These are phyloP conservation scores for Trapa bicornis DNA, from an alignment of 345 rosid genomes.

Conservation along the genomic window DNA sequence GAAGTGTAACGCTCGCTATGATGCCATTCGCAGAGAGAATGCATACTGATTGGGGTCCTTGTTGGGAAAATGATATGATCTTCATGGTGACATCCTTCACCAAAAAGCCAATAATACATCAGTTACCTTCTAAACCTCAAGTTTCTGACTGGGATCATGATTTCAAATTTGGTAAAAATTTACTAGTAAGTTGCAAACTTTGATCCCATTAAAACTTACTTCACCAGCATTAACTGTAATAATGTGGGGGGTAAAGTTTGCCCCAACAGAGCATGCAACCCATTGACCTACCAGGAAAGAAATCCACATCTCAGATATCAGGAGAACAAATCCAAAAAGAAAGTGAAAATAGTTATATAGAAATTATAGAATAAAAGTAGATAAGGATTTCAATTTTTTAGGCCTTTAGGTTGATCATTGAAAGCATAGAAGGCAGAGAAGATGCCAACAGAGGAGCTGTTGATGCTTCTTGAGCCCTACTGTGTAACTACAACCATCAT, in stretches of 20 bases:
- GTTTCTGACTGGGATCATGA: not conserved
- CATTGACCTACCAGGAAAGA: conserved; percentile 52
- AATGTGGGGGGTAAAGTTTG: conserved; percentile 86
- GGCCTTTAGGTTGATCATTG: not conserved
- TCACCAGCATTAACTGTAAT: conserved; percentile 85
- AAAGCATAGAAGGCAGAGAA: not conserved
- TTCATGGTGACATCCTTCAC: conserved; percentile 86
- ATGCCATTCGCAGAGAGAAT: conserved; percentile 87
- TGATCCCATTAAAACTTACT: conserved; percentile 26
- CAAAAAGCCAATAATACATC: conserved; percentile 8
- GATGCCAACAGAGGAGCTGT: not conserved
- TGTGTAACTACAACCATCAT: not conserved
- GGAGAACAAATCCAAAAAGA: not conserved
- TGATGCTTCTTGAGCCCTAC: not conserved
- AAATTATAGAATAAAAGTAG: not conserved
- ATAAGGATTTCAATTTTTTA: not conserved
- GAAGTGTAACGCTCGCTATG: conserved; percentile 90
- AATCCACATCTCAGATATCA: not conserved
- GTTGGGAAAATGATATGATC: conserved; percentile 96
- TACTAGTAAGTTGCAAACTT: not conserved
- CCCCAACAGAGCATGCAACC: conserved; percentile 83
- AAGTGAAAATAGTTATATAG: not conserved
- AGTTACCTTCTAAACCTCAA: not conserved
- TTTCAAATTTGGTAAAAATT: not conserved
- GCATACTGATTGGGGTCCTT: conserved; percentile 97